Base-by-base conservation (phyloP, 2,329 filamentous ascomycete genomes). In the Botrytis squamosa region DNA sequence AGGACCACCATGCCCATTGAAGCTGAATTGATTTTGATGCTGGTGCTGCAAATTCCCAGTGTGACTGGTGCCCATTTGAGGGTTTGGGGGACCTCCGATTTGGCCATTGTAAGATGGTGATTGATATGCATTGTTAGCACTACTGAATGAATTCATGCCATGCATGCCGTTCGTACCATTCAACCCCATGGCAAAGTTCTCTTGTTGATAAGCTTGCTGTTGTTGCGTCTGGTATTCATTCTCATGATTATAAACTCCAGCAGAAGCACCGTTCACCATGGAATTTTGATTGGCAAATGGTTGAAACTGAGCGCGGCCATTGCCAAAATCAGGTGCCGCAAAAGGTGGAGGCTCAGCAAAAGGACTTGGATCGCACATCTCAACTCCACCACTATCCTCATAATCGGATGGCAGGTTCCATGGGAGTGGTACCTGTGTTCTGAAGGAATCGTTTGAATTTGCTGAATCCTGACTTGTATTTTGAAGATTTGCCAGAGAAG, bases 351-450 rank as follows among this genome's bases (percentile, higher is more conserved):
- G 64, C 33, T 68, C 64, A 46, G 49, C 52, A 33, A 65, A 73
- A 14, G 64, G 65, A 69, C 49, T 70, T 55, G 64, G 73, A 40
- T 66, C 38, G 7, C 65, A n/a, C 25, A 67, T 63, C 52, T 67
- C 64, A 60, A 55, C 29, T 16, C 36, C 66, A 57, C 38, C 36
- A 44, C 66, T 66, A 60, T 42, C 55, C 38, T 73, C 62, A 33
- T 70, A 72, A 25, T 74, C 72, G 14, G 40, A 66, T 22, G 62
- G 73, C 40, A 77, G 64, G 65, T 80, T 75, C 57, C 76, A 80
- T 18, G 76, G 66, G 20, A 77, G 59, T 20, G 79, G 79, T 6
- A 78, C 72, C 62, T 80, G 79, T 1, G 78, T 79, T 22, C 72
- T 64, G 40, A 80, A 65, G 16, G 77, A 78, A n/a, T 78, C 77